Conservation (phyloP, 1,284 basidiomycete genomes). For the Microbotryomycetes sp. region DNA sequence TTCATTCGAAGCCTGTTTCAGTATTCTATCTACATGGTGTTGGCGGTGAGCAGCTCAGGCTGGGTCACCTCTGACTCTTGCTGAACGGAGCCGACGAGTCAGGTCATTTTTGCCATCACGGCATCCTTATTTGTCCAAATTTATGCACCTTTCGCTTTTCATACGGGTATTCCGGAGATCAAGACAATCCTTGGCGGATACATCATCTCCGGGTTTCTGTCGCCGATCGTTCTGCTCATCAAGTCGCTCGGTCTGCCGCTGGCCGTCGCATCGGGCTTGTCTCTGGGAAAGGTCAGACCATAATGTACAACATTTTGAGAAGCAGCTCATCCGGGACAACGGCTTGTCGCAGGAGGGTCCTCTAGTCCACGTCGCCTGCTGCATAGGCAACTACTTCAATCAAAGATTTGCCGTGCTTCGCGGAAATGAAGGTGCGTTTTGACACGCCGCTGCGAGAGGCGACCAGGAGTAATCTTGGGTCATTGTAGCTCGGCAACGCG, state of each 20-base stretch:
- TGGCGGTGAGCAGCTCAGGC: conserved; percentile 57
- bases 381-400: conserved; percentile 88
- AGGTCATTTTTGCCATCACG: conserved; percentile 63
- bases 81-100: neutral
- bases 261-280: conserved; percentile 81
- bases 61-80: neutral
- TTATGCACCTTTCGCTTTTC: conserved; percentile 54
- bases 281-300: conserved; percentile 61
- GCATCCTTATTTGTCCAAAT: conserved; percentile 56
- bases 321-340: neutral
- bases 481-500: conserved; percentile 67
- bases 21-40: conserved; percentile 64
- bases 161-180: conserved; percentile 92
- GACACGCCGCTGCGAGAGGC: neutral
- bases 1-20: conserved; percentile 38
- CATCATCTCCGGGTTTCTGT: conserved; percentile 76
- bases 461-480: no score
- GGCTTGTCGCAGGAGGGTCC: conserved; percentile 71
- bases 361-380: conserved; percentile 92
- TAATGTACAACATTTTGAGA: conserved; percentile 23
- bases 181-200: conserved; percentile 97
- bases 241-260: conserved; percentile 84
- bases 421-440: conserved; percentile 29
- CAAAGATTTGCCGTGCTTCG: conserved; percentile 74
- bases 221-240: conserved; percentile 67